phyloP scores from a whole-genome alignment of 2,329 filamentous ascomycete genomes.

The Aureobasidium vineae region DNA sequence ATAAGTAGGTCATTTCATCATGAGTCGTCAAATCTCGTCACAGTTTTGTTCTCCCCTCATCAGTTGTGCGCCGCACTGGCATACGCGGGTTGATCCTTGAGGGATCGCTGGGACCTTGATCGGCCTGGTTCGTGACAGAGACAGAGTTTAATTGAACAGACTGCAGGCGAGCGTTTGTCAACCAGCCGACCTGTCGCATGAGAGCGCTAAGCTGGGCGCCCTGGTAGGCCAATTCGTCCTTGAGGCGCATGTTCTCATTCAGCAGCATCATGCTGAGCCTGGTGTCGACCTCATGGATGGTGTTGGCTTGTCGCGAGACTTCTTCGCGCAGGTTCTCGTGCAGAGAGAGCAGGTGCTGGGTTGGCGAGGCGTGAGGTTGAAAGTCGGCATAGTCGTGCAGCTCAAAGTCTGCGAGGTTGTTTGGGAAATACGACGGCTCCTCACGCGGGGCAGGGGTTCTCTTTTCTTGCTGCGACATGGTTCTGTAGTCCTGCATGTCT shows the following conservation, averaged over 20 bases:
- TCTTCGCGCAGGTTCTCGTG: conserved; percentile 62
- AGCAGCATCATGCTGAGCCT: conserved; percentile 61
- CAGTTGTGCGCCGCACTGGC: conserved; percentile 34
- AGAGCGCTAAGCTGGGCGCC: conserved; percentile 59
- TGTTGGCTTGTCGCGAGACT: conserved; percentile 54
- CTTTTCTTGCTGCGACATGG: neutral
- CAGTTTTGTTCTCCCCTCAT: conserved; percentile 41
- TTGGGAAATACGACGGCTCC: neutral
- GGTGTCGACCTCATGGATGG: conserved; percentile 59
- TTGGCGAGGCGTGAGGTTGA: conserved; percentile 46
- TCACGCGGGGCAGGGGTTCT: neutral
- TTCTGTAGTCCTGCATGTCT: conserved; percentile 36
- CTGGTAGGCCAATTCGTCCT: conserved; percentile 62
- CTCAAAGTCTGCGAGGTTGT: conserved; percentile 5
- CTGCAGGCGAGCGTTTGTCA: conserved; percentile 58
- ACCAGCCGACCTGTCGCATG: conserved; percentile 62
- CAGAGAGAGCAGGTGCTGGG: conserved; percentile 59
- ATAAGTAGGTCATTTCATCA: conserved; percentile 21
- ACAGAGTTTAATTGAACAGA: conserved; percentile 33
- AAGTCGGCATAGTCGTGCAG: neutral
- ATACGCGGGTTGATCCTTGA: conserved; percentile 29
- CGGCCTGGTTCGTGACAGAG: conserved; percentile 11
- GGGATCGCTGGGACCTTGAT: conserved; percentile 26
- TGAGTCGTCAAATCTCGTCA: conserved; percentile 29
- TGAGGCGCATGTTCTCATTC: conserved; percentile 61